Conservation (phyloP, 2,329 filamentous ascomycete genomes). For the Chrysoporthe puriensis region DNA sequence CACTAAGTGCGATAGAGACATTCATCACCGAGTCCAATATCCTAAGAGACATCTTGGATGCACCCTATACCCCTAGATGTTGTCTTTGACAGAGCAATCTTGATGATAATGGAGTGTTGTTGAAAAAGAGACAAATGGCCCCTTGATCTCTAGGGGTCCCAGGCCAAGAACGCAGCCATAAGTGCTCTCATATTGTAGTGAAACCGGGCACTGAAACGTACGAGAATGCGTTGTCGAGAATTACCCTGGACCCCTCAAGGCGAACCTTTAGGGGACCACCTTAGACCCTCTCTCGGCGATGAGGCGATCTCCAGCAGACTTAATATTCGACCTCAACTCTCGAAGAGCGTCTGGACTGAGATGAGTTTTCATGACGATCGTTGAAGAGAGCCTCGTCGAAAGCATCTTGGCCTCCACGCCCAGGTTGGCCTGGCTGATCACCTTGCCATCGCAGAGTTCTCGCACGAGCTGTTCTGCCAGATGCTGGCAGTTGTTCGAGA, state of each 20-base stretch:
- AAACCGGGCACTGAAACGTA: neutral
- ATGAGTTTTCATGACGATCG: conserved; percentile 37
- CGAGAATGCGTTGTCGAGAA: neutral
- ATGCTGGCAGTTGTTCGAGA: conserved; percentile 40
- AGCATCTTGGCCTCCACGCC: conserved; percentile 36
- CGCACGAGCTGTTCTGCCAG: conserved; percentile 38
- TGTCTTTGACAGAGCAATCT: neutral
- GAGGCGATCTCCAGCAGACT: conserved; percentile 26
- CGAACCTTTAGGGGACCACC: conserved; percentile 15
- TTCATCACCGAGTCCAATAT: neutral
- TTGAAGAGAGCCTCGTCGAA: conserved; percentile 36
- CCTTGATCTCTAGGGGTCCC: neutral
- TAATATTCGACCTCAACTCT: conserved; percentile 27
- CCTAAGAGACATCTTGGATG: neutral
- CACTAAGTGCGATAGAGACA: neutral
- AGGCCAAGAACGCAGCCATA: neutral
- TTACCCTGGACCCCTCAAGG: neutral
- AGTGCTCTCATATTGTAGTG: neutral
- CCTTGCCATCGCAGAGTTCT: conserved; percentile 37
- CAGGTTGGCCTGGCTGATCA: conserved; percentile 39
- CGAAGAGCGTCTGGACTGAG: conserved; percentile 22
- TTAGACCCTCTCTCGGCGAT: conserved; percentile 27
- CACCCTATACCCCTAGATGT: neutral
- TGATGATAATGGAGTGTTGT: neutral
- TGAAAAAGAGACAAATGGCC: neutral